Conservation (phyloP, 352 stramenopile genomes). For the Thraustotheca clavata region DNA sequence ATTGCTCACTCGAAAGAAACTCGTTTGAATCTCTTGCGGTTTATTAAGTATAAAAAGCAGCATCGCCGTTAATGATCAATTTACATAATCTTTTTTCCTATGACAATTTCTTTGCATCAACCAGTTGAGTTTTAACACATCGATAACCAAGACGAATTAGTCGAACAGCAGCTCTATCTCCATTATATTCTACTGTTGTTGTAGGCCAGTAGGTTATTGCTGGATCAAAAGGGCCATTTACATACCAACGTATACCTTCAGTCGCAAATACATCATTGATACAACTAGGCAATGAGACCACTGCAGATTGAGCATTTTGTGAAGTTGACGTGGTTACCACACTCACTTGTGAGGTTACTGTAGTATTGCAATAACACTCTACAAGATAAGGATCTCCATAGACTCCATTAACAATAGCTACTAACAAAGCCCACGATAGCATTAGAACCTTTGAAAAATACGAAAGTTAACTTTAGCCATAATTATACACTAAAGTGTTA, state of each 20-base stretch:
- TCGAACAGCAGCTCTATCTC: conserved; percentile 46
- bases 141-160: conserved; percentile 63
- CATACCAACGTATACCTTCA: conserved; percentile 74
- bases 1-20: conserved; percentile 82
- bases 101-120: conserved; percentile 39
- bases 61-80: conserved; percentile 31
- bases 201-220: conserved; percentile 55
- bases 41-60: conserved; percentile 89
- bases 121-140: conserved; percentile 56
- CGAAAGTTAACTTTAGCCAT: no score
- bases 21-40: conserved; percentile 75
- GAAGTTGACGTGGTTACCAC: conserved; percentile 33
- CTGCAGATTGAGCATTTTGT: not conserved
- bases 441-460: no score
- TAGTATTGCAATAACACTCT: conserved; percentile 67
- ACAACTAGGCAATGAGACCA: conserved; percentile 30
- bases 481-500: no score
- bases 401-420: no score
- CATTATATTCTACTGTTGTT: conserved; percentile 30
- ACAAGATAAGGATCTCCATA: conserved; percentile 51
- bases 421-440: no score
- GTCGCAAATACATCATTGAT: conserved; percentile 74
- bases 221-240: conserved; percentile 48
- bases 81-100: conserved; percentile 1
- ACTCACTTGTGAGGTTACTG: conserved; percentile 43